A percentile compares a stretch with the other conserved stretches of the same genome.
Conservation (phyloP, 2,329 filamentous ascomycete species). For the Nigrograna mackinnonii region DNA sequence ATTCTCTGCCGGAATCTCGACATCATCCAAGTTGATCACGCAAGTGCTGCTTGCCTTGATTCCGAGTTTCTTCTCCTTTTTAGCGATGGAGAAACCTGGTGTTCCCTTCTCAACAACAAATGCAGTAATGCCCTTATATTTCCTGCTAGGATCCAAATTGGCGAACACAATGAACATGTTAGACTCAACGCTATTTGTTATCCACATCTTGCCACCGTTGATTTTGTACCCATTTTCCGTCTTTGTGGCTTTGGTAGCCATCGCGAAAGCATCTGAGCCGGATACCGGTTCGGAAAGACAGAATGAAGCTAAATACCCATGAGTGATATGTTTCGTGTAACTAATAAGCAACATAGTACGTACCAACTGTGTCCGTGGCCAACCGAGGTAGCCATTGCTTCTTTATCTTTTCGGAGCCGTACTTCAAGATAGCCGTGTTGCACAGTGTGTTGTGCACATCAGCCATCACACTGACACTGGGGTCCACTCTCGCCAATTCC, state of each 20-base stretch:
- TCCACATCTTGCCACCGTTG: slow-evolving; percentile 98
- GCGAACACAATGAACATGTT: slow-evolving; percentile 97
- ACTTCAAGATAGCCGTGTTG: slow-evolving; percentile 90
- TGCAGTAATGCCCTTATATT: slow-evolving; percentile 95
- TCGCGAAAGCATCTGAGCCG: slow-evolving; percentile 93
- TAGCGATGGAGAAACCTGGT: slow-evolving; percentile 90
- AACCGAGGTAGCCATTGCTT: slow-evolving; percentile 87
- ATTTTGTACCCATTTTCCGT: slow-evolving; percentile 84
- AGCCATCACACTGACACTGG: slow-evolving; percentile 90
- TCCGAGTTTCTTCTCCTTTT: slow-evolving; percentile 99
- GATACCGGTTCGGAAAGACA: slow-evolving; percentile 91
- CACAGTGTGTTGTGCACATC: slow-evolving; percentile 99
- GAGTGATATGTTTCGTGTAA: neutral
- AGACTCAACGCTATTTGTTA: slow-evolving; percentile 95
- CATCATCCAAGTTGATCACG: slow-evolving; percentile 96
- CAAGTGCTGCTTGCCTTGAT: slow-evolving; percentile 96
- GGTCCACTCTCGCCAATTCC: slow-evolving; percentile 91
- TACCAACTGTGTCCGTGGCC: slow-evolving; percentile 81
- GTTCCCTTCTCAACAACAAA: slow-evolving; percentile 92
- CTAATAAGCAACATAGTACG: slow-evolving; percentile 5
- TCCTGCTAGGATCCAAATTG: slow-evolving; percentile 88
- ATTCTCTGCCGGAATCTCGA: slow-evolving; percentile 85
- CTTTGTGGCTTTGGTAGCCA: slow-evolving; percentile 87
- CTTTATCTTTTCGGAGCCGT: slow-evolving; percentile 75
- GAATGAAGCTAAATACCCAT: slow-evolving; percentile 65